These are phyloP conservation scores for Sungouiella thailandica DNA, from an alignment of 805 yeast species.

Conservation along the genomic window DNA sequence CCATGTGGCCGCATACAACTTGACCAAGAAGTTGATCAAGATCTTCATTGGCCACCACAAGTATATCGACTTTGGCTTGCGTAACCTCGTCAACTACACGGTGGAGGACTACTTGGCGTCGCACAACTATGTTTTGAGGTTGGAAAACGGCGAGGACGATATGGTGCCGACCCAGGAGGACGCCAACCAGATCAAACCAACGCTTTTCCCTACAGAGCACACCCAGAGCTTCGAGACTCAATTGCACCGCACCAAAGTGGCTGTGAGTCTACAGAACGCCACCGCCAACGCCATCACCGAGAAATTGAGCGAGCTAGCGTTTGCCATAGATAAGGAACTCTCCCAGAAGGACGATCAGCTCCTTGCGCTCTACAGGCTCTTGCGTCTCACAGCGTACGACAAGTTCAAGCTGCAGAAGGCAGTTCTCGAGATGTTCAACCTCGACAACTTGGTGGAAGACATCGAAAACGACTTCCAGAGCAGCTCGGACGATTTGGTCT, in stretches of 20 bases:
- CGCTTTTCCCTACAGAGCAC: constrained; percentile 5
- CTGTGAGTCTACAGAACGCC: constrained; percentile 28
- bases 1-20: constrained; percentile 69
- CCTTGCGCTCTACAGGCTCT: constrained; percentile 21
- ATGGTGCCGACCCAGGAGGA: neutral
- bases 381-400: constrained; percentile 18
- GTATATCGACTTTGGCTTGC: constrained; percentile 19
- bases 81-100: constrained; percentile 22
- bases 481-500: constrained; percentile 9
- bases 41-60: constrained; percentile 21
- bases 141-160: constrained; percentile 12
- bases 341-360: constrained; percentile 32
- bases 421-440: constrained; percentile 24
- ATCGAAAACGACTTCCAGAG: constrained; percentile 13
- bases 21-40: constrained; percentile 20
- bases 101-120: constrained; percentile 26
- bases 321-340: constrained; percentile 34
- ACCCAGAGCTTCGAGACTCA: constrained; percentile 35
- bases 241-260: constrained; percentile 30
- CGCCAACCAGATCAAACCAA: constrained; percentile 1
- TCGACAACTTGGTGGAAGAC: constrained; percentile 29
- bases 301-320: constrained; percentile 34
- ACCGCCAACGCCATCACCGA: constrained; percentile 34
- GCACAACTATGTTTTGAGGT: constrained; percentile 22
- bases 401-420: constrained; percentile 26